These are phyloP conservation scores for Pezicula carpinea DNA, from an alignment of 2,329 filamentous ascomycete species.

Conservation along the genomic window DNA sequence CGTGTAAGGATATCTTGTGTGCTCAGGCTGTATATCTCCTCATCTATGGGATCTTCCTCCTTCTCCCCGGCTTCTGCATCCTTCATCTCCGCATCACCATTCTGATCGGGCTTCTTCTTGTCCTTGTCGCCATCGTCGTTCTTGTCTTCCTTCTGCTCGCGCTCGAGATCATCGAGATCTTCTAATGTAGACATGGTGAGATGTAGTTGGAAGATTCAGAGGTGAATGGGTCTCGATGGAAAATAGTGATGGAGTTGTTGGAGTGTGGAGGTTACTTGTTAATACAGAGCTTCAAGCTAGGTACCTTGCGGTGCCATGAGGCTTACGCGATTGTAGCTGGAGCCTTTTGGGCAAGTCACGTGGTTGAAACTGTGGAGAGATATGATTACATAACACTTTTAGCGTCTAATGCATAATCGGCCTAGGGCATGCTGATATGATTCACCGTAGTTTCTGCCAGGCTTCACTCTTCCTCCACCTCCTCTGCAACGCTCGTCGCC, in stretches of 20 bases:
- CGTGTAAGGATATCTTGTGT: constrained; percentile 93
- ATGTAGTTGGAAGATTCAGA: background rate
- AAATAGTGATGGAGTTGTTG: constrained; percentile 3
- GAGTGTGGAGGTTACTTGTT: constrained; percentile 10
- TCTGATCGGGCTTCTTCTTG: constrained; percentile 49
- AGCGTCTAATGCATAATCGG: background rate
- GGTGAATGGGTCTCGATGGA: background rate
- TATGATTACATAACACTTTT: background rate
- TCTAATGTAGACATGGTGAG: constrained; percentile 67
- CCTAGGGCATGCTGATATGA: constrained; percentile 6
- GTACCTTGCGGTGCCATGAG: background rate
- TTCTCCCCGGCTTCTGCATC: constrained; percentile 66
- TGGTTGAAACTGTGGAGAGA: background rate
- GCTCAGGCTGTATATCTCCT: constrained; percentile 87
- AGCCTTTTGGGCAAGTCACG: constrained; percentile 6
- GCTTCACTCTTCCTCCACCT: constrained; percentile 17
- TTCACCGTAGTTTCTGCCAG: constrained; percentile 3
- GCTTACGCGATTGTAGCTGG: constrained; percentile 6
- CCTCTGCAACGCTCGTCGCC: constrained; percentile 24
- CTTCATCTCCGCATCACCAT: constrained; percentile 86
- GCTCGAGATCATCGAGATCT: constrained; percentile 72
- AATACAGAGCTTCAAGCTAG: constrained; percentile 13
- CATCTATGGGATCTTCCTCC: constrained; percentile 80
- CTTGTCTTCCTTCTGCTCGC: constrained; percentile 61
- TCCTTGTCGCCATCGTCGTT: constrained; percentile 51